Percentiles rank a stretch among this genome's conserved stretches.
phyloP scores from a whole-genome alignment of 352 stramenopile genomes.

The Phytopythium cucurbitacearum region DNA sequence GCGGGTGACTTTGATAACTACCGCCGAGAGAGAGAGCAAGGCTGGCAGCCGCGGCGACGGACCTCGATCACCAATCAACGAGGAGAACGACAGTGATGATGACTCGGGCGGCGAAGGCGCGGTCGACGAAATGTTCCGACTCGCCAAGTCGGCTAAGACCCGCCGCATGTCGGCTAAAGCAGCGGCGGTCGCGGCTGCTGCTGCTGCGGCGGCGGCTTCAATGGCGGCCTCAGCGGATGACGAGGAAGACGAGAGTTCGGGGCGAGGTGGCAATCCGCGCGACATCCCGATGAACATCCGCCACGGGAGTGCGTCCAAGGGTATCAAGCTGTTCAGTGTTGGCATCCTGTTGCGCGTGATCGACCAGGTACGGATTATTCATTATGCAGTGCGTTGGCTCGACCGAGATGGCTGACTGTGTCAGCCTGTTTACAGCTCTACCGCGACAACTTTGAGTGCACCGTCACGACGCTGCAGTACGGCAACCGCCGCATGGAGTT shows the following conservation, averaged over 20 bases:
- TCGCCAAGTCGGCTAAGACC: constrained; percentile 41
- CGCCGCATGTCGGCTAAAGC: constrained; percentile 26
- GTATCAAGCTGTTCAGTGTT: constrained; percentile 55
- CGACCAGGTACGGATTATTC: constrained; percentile 26
- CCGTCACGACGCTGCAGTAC: constrained; percentile 64
- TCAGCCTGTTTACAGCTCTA: constrained; percentile 38
- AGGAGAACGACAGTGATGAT: constrained; percentile 8
- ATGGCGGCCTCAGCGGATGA: constrained; percentile 10
- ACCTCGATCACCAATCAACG: constrained; percentile 10
- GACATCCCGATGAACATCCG: constrained; percentile 51
- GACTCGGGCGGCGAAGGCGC: constrained; percentile 12
- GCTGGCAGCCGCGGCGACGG: neutral
- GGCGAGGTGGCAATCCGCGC: constrained; percentile 15
- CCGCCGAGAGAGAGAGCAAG: constrained; percentile 1
- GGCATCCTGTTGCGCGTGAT: constrained; percentile 57
- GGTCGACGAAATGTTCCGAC: constrained; percentile 26
- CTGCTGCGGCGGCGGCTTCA: neutral
- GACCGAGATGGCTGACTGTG: neutral
- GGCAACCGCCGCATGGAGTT: constrained; percentile 70
- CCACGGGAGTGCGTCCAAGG: constrained; percentile 30
- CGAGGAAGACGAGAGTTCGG: constrained; percentile 8
- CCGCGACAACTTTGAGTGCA: constrained; percentile 66
- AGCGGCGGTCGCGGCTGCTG: constrained; percentile 4
- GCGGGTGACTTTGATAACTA: constrained; percentile 15
- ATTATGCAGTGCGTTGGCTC: neutral